Conservation (phyloP, 805 yeast genomes). For the Cyberlindnera mycetangii region DNA sequence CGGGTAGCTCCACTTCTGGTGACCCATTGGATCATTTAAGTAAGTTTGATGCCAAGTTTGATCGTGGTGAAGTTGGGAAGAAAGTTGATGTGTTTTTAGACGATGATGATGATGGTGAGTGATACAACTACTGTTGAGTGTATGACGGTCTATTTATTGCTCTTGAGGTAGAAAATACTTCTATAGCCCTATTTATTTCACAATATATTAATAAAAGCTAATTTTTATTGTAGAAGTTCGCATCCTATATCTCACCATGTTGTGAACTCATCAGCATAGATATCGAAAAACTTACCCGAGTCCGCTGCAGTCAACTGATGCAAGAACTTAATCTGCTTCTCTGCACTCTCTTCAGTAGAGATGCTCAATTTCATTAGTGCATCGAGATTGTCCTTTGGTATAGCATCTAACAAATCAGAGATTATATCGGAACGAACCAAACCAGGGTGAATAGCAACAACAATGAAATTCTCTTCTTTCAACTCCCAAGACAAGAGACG, state of each 20-base stretch:
- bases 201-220: too few species aligned
- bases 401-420: too few species aligned
- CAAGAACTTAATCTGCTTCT: slow-evolving; percentile 18
- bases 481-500: slow-evolving; percentile 29
- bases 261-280: slow-evolving; percentile 21
- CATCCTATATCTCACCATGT: slow-evolving; percentile 2
- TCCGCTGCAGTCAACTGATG: slow-evolving; percentile 23
- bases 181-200: background rate
- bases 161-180: background rate
- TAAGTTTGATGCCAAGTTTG: slow-evolving; percentile 37
- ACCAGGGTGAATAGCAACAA: slow-evolving; percentile 39
- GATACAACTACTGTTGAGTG: background rate
- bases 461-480: slow-evolving; percentile 27
- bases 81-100: slow-evolving; percentile 27
- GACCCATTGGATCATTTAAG: slow-evolving; percentile 15
- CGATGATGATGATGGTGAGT: slow-evolving; percentile 16
- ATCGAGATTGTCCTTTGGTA: background rate
- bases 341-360: slow-evolving; percentile 30
- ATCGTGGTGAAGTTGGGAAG: slow-evolving; percentile 39
- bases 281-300: slow-evolving; percentile 28
- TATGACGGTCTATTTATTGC: background rate
- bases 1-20: slow-evolving; percentile 6
- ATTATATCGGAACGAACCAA: slow-evolving; percentile 35
- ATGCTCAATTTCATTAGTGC: slow-evolving; percentile 4
- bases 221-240: background rate